Evolutionary conservation across 495 filamentous ascomycete genomes (phyloP), one percentile per base, ranked within the genome.

Genomic region (Penicillium samsonianum): DNA sequence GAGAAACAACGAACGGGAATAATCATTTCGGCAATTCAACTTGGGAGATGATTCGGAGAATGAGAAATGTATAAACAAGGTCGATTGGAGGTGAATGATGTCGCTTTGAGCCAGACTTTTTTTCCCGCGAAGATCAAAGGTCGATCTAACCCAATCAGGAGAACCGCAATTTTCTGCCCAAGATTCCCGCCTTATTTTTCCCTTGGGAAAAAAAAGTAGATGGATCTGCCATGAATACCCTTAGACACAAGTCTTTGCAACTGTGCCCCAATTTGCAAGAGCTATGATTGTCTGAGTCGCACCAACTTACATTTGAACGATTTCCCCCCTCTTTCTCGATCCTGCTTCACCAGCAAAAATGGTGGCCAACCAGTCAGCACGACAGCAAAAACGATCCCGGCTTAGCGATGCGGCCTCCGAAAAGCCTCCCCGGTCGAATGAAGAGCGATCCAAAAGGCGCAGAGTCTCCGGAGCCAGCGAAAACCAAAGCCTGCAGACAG

Each of bases 1-100:
- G 94, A 97, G 78, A 98, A 98, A 78, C 94, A 98, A 59, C 94
- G 90, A 60, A 98, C 88, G 1, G 94, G 94, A 65, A 98, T 97
- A 73, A 98, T 98, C 94, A 98, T 98, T 47, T 73, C 84, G 76
- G 40, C 20, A 23, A 28, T 46, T 40, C 16, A 38, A 46, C 5
- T 5, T 26, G 30, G 35, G 22, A 23, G 20, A 22, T 28, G 16
- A 40, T n/a, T 17, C 35, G 14, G 35, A 12, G 37, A 59, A 61
- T 23, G 64, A 69, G 44, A 45, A 61, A 33, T 47, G 53, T 37
- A 68, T 57, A 54, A 38, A 22, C 1, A 23, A 35, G 65, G 62
- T 38, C 50, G 59, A 57, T 54, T 57, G 53, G 62, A 57, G 52
- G 19, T 55, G 9, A 55, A 57, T 53, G 20, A 52, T 48, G 41